These are phyloP conservation scores for Stropharia rugosoannulata DNA, from an alignment of 768 basidiomycete species.

Conservation along the genomic window DNA sequence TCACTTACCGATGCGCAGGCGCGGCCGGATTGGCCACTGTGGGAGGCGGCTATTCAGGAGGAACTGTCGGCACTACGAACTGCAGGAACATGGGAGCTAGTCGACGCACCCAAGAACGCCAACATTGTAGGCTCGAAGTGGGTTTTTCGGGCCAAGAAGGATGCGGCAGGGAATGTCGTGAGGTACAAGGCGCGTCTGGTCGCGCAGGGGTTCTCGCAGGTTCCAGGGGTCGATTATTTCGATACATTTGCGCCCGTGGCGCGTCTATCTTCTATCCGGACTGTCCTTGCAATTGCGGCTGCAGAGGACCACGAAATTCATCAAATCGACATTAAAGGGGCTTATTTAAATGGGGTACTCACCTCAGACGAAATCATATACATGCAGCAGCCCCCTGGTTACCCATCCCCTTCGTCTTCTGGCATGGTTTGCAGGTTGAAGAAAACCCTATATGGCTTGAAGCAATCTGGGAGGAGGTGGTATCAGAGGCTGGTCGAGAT, in stretches of 20 bases:
- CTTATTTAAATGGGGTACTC: conserved; percentile 39
- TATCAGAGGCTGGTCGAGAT: too few relatives aligned
- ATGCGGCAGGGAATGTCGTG: conserved; percentile 26
- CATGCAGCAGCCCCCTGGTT: conserved; percentile 34
- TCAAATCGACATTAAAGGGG: conserved; percentile 39
- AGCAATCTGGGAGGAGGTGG: too few relatives aligned
- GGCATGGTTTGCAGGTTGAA: too few relatives aligned
- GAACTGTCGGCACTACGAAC: conserved; percentile 23
- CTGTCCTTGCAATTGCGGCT: conserved; percentile 33
- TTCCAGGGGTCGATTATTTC: conserved; percentile 37
- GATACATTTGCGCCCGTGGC: conserved; percentile 31
- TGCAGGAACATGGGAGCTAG: conserved; percentile 28
- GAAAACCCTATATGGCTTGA: too few relatives aligned
- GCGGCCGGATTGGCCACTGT: conserved; percentile 22
- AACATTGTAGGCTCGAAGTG: conserved; percentile 28
- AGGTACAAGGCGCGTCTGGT: conserved; percentile 31
- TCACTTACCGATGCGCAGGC: neutral
- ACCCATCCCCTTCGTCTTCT: too few relatives aligned
- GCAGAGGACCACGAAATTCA: conserved; percentile 28
- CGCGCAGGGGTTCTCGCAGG: conserved; percentile 25
- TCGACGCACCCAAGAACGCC: conserved; percentile 13
- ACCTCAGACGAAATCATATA: conserved; percentile 32
- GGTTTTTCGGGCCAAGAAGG: conserved; percentile 33
- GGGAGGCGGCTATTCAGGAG: conserved; percentile 22
- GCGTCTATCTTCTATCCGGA: conserved; percentile 20